phyloP scores from a whole-genome alignment of 2,329 filamentous ascomycete genomes.

The Alternaria longipes region DNA sequence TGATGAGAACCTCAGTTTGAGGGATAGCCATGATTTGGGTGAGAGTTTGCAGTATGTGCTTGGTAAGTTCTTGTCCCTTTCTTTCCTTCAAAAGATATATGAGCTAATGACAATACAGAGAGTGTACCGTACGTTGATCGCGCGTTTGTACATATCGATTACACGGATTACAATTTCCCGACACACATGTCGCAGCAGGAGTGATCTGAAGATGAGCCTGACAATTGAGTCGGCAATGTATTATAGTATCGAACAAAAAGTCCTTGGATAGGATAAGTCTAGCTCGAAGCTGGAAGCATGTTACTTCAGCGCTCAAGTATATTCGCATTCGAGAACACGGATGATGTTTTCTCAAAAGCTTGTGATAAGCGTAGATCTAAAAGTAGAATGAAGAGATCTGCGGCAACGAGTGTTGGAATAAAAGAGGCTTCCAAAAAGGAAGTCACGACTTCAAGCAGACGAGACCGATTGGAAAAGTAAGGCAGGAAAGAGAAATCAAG shows the following conservation, averaged over 20 bases:
- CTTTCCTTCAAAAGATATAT: accelerated
- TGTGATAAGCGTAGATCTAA: too few species aligned
- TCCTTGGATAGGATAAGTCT: background rate
- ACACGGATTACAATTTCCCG: constrained; percentile 60
- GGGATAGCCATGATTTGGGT: constrained; percentile 82
- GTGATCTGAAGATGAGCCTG: constrained; percentile 15
- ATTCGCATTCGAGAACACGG: too few species aligned
- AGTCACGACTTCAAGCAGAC: too few species aligned
- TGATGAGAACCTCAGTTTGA: constrained; percentile 76
- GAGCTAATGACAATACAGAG: constrained; percentile 53
- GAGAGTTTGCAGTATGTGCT: constrained; percentile 85
- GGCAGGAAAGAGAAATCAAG: too few species aligned
- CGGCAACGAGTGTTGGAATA: too few species aligned
- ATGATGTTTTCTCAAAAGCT: too few species aligned
- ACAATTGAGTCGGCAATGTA: background rate
- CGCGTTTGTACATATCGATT: constrained; percentile 64
- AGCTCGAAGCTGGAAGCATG: background rate
- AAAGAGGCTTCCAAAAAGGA: too few species aligned
- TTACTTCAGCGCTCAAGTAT: too few species aligned
- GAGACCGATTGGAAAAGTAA: too few species aligned
- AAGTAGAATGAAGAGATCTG: too few species aligned
- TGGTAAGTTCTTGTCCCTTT: constrained; percentile 48
- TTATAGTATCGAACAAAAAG: background rate
- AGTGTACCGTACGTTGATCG: constrained; percentile 77
- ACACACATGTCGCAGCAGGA: constrained; percentile 61